phyloP scores from a whole-genome alignment of 495 filamentous ascomycete species.

The Penicillium crystallinum region DNA sequence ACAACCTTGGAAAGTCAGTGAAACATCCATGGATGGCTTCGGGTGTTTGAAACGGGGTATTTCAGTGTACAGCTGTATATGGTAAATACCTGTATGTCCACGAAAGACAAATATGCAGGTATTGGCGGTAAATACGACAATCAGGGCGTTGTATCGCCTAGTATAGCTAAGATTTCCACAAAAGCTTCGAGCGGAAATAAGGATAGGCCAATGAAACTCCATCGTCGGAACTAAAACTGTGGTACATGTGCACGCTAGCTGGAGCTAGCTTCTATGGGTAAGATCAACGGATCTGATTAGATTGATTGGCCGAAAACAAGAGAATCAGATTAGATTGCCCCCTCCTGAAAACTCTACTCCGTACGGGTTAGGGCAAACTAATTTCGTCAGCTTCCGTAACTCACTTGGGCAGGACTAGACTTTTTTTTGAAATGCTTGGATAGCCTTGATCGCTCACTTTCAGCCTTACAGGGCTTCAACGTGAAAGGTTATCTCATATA shows the following conservation, averaged over 20 bases:
- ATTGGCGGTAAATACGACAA: background rate
- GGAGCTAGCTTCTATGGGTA: background rate
- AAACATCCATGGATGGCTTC: background rate
- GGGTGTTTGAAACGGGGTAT: background rate
- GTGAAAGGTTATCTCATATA: background rate
- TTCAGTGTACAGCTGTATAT: background rate
- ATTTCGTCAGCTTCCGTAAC: background rate
- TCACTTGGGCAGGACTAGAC: background rate
- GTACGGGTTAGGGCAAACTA: background rate
- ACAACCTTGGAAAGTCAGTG: background rate
- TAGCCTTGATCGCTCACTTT: background rate
- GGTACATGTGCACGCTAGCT: background rate
- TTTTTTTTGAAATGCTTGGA: background rate
- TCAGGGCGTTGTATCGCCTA: background rate
- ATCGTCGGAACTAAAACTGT: background rate
- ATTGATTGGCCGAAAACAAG: slow-evolving; percentile 7
- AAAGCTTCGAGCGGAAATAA: background rate
- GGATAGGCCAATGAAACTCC: background rate
- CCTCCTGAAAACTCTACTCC: slow-evolving; percentile 1
- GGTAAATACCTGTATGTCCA: background rate
- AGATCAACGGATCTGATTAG: slow-evolving; percentile 18
- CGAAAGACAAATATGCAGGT: too few relatives aligned
- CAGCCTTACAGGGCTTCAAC: background rate
- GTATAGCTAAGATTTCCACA: background rate
- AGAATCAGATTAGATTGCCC: slow-evolving; percentile 19